Conservation (phyloP, 1,284 basidiomycete species). For the Agroathelia rolfsii region DNA sequence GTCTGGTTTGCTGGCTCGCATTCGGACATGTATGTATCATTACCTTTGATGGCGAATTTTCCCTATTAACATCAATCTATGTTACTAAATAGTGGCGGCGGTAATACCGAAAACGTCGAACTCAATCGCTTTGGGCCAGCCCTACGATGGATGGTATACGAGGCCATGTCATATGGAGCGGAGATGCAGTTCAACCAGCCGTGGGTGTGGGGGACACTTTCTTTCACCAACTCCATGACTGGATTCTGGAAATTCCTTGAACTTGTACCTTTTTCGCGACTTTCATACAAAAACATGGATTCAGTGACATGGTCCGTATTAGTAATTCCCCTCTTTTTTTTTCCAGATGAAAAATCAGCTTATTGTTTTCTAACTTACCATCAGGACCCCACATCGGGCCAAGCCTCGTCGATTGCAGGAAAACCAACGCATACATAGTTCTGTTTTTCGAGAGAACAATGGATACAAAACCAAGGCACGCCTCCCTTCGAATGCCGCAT, state of each 20-base stretch:
- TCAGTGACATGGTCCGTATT: background rate
- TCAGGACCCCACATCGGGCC: background rate
- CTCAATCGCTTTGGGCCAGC: background rate
- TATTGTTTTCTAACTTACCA: background rate
- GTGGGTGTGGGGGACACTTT: background rate
- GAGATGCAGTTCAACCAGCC: conserved; percentile 1
- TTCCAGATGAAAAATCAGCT: background rate
- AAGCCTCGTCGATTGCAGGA: background rate
- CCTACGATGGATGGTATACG: conserved; percentile 4
- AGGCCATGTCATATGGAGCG: conserved; percentile 4
- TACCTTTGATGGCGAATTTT: background rate
- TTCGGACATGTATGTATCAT: conserved; percentile 4
- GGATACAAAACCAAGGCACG: background rate
- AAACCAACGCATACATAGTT: background rate
- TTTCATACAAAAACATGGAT: background rate
- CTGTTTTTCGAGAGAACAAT: background rate
- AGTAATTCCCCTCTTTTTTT: background rate
- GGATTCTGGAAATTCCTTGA: no score
- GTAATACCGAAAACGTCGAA: background rate
- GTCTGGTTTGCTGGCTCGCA: conserved; percentile 6
- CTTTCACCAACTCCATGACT: no score
- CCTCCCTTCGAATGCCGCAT: no score
- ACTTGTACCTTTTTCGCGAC: no score
- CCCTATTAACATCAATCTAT: background rate
- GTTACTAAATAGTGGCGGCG: background rate